Evolutionary conservation across 129 eudicot species (phyloP).

Genomic region (carrot (Daucus carota)): DNA sequence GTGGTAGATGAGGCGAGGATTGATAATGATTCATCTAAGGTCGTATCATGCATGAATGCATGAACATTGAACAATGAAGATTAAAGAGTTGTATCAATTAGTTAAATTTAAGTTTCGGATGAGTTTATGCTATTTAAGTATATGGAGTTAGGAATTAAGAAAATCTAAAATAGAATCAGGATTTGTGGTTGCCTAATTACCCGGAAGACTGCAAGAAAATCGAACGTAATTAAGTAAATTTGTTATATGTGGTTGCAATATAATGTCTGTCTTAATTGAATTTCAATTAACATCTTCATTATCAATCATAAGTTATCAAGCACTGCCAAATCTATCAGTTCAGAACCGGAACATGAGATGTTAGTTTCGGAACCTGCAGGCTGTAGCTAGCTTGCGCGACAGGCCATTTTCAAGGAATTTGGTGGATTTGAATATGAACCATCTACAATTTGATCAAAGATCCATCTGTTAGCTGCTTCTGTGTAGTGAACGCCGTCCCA

Average conservation of each 20-base stretch:
- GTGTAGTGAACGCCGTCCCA: slow-evolving; percentile 64
- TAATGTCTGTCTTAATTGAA: too few relatives aligned
- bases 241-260: neutral
- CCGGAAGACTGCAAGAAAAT: neutral
- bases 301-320: neutral
- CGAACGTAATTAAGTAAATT: neutral
- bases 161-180: slow-evolving; percentile 9
- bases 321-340: neutral
- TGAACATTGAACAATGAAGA: neutral
- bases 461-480: slow-evolving; percentile 56
- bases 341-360: neutral
- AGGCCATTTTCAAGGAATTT: slow-evolving; percentile 28
- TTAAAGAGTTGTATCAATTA: neutral
- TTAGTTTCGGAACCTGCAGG: neutral
- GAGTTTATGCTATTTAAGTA: neutral
- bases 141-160: neutral
- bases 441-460: slow-evolving; percentile 28
- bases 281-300: too few relatives aligned
- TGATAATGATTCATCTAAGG: neutral
- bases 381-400: slow-evolving; percentile 7
- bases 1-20: neutral
- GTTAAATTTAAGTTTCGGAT: neutral
- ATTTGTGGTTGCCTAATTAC: slow-evolving; percentile 7
- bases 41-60: slow-evolving; percentile 3
- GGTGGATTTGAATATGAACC: slow-evolving; percentile 52